Evolutionary conservation across 495 filamentous ascomycete species (phyloP), one percentile per base, ranked within the genome.

Genomic region (Penicillium subrubescens): DNA sequence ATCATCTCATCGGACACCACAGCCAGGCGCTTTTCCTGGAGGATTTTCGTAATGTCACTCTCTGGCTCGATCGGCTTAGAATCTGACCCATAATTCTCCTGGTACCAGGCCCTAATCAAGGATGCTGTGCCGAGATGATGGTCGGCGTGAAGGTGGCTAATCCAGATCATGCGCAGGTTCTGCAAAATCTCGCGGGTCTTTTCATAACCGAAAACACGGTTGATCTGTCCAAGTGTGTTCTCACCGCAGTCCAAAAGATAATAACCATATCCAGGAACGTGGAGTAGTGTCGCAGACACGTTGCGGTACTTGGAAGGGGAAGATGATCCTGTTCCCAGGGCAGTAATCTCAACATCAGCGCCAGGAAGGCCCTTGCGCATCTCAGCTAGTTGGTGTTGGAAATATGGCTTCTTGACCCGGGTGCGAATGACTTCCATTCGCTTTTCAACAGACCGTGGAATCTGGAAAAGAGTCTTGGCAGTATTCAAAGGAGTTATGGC

Each of bases 91-190:
- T 83, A 85, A 63, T 81, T 88, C 39, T 76, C 79, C 19, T 81
- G 70, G 62, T 90, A 88, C 87, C 92, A 94, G 19, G 91, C 91
- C 72, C 83, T 89, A 69, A 99, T 89, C 29, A 97, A 78, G 19
- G 89, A 83, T 29, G 83, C 82, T 0, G 88, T 91, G 34, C 95
- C 95, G 21, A 98, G 85, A 70, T 99, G 95, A 75, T 99, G 95
- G 79, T 99, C 95, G 31, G 95, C 95, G 71, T 99, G 95, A 57
- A 94, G 77, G 75, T 99, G 95, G 71, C 91, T 94, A 71, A 99
- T 94, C 90, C 92, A 97, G 59, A 99, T 90, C 66, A 87, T 84
- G 41, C 90, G 91, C 29, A 99, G 81, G 62, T 97, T 91, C 59
- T 80, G 79, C 14, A 98, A 79, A 12, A 97, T 79, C 37, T 88